Evolutionary conservation across 2,329 filamentous ascomycete genomes (phyloP), one percentile per base, ranked within the genome.

Genomic region (Fusarium caatingaense): DNA sequence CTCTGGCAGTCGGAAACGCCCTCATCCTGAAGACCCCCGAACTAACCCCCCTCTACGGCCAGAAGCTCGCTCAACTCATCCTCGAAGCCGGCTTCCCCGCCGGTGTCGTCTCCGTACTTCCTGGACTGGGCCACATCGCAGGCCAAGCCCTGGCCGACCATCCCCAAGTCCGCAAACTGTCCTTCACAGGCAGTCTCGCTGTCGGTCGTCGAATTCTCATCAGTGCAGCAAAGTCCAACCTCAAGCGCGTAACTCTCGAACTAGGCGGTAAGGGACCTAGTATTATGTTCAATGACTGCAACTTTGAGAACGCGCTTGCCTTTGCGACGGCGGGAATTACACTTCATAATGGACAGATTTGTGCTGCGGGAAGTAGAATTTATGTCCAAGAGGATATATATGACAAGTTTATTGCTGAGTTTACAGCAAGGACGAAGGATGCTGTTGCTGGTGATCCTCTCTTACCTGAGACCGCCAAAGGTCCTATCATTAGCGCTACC

Each of bases 171-270:
- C 88, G 91, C 74, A 93, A 93, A 81, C 84, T 93, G 56, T 90
- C 91, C 1, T 94, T 94, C 72, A 93, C 92, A 0, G 92, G 92
- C 42, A 90, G 87, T 16, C 92, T 90, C 0, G 82, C 81, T 1
- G 92, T 91, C 1, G 92, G 88, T 3, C 85, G 87, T 28, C 83
- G 8, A 77, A 91, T 93, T 81, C 91, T 93, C 86, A 92, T 92
- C 84, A 87, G 90, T 28, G 90, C 91, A 9, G 91, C 91, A 62
- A 79, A 85, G 65, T 91, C 89, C 72, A 92, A 93, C 85, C 80
- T 93, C 72, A 93, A 92, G 87, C 92, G 92, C 85, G 89, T 93
- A 46, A 92, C 90, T 21, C 86, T 93, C 41, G 91, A 93, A 81
- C 87, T 92, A 18, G 91, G 91, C 44, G 89, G 92, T 81, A 92